Evolutionary conservation across 2,329 filamentous ascomycete genomes (phyloP), one percentile per base, ranked within the genome.

Genomic region (Scortechinia acanthostroma): DNA sequence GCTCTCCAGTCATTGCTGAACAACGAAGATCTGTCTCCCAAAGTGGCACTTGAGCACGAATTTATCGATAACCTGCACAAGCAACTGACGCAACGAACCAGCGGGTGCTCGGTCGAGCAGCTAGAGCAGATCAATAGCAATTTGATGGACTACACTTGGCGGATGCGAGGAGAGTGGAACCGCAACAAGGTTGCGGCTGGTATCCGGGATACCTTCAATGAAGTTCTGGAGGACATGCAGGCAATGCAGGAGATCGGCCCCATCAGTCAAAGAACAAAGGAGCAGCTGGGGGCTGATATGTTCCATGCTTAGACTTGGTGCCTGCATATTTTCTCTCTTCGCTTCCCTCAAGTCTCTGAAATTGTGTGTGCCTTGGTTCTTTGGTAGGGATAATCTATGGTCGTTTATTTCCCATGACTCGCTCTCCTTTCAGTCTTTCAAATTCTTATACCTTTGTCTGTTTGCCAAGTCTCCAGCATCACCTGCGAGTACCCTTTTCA

Each of bases 141-240:
- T 52, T 70, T 97, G 50, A 97, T 97, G 91, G 86, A 91, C 49
- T 80, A 83, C 50, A 77, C 97, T 40, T 98, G 93, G 93, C 74
- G 74, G 49, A 77, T 76, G 48, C 77, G 90, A 43, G 75, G 80
- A 42, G 83, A 94, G 56, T 93, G 88, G 79, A 93, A 98, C 63
- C 80, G 93, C 37, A 83, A 81, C 54, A 73, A 74, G 53, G 90
- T 95, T 14, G 73, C 83, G 14, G 68, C 67, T 42, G 67, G 72
- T 28, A 74, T 94, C 28, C 71, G 70, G 35, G 70, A 75, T 15
- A 79, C 86, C 3, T 95, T 95, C 61, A 91, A 94, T 53, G 79
- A 82, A 22, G 80, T 80, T 13, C 81, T 89, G 47, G 57, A 63
- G 20, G 86, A 91, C 57, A 88, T 91, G 48, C 76, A 81, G 55